Evolutionary conservation across 306 rosid species (phyloP).

Genomic region (Lablab purpureus): DNA sequence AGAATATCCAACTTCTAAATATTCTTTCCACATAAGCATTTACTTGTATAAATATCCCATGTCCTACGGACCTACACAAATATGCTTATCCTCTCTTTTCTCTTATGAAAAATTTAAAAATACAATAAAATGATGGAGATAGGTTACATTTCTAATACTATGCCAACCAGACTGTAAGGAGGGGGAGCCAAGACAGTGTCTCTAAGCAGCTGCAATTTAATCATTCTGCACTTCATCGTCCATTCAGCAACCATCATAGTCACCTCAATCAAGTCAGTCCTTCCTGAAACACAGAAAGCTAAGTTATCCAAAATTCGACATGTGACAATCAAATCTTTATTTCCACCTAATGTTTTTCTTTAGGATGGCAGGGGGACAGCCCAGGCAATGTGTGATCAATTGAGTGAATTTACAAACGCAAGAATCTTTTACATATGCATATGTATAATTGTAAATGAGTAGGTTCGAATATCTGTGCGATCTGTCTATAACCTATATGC

Average conservation of each 20-base stretch:
- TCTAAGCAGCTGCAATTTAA: conserved; percentile 24
- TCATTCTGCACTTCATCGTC: conserved; percentile 35
- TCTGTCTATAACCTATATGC: background rate
- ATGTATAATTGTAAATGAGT: conserved; percentile 2
- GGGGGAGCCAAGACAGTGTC: conserved; percentile 7
- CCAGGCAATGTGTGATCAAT: background rate
- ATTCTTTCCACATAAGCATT: too few species aligned
- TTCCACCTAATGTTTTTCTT: background rate
- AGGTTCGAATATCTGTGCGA: background rate
- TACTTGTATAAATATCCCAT: too few species aligned
- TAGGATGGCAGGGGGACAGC: background rate
- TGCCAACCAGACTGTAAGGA: background rate
- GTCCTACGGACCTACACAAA: too few species aligned
- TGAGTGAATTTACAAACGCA: background rate
- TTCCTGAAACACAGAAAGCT: conserved; percentile 49
- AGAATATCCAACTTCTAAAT: too few species aligned
- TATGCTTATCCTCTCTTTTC: background rate
- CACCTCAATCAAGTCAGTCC: conserved; percentile 33
- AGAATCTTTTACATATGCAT: conserved; percentile 9
- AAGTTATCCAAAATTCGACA: conserved; percentile 26
- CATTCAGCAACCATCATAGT: conserved; percentile 16
- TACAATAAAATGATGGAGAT: background rate
- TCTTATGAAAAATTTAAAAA: background rate
- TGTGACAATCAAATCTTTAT: background rate
- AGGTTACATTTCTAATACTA: conserved; percentile 7